A percentile compares a stretch with the other conserved stretches of the same genome.
These are phyloP conservation scores for Triticum timopheevii DNA, from an alignment of 176 grass and related monocot species.

Conservation along the genomic window DNA sequence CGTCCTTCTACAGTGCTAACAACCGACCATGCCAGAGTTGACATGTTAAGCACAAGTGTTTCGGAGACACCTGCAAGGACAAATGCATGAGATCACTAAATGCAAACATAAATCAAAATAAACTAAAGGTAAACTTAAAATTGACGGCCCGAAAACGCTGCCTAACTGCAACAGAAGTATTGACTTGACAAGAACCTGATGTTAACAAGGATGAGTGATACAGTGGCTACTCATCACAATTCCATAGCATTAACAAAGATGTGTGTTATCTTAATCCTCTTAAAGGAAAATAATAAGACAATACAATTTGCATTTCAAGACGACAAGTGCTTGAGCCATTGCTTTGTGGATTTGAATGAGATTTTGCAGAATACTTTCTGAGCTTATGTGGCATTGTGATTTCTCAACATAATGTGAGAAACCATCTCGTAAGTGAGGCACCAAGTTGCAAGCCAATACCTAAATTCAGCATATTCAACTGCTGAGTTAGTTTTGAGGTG, in stretches of 20 bases:
- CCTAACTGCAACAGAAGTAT: slow-evolving; percentile 12
- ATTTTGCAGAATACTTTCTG: slow-evolving; percentile 5
- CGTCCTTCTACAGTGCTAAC: slow-evolving; percentile 85
- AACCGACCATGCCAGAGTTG: slow-evolving; percentile 91
- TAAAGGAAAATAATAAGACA: not conserved
- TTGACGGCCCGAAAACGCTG: not conserved
- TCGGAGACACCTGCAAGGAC: slow-evolving; percentile 80
- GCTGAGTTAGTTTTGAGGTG: not conserved
- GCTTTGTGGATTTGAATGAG: slow-evolving; percentile 1
- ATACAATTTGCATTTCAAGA: not conserved
- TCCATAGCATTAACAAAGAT: not conserved
- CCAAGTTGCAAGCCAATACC: slow-evolving; percentile 22
- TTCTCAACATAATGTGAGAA: not conserved
- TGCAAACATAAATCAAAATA: not conserved
- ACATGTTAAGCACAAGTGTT: slow-evolving; percentile 94
- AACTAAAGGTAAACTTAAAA: not conserved
- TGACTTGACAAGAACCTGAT: slow-evolving; percentile 23
- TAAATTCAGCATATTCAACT: not conserved
- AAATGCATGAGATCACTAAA: slow-evolving; percentile 11
- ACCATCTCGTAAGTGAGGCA: not conserved
- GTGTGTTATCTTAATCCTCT: not conserved
- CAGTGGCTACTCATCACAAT: not conserved
- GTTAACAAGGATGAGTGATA: not conserved
- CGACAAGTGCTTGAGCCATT: not conserved
- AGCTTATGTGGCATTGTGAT: not conserved